These are phyloP conservation scores for Trichoderma guizhouense DNA, from an alignment of 2,329 filamentous ascomycete species.

Conservation along the genomic window DNA sequence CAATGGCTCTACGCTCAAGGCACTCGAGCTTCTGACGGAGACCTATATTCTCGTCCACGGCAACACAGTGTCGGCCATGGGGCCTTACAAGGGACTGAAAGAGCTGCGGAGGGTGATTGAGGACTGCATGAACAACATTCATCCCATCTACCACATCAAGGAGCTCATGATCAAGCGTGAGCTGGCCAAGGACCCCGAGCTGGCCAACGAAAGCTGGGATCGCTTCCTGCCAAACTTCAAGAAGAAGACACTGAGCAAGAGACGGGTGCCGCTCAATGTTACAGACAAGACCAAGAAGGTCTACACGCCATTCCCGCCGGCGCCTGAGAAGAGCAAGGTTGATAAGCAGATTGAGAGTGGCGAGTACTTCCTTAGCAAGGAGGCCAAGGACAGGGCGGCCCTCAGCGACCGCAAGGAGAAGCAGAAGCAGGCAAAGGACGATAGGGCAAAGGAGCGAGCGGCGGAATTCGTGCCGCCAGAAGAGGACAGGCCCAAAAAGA, in stretches of 20 bases:
- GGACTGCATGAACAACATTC: conserved; percentile 95
- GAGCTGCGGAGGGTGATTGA: conserved; percentile 85
- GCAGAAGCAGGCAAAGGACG: conserved; percentile 82
- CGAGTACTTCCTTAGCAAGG: conserved; percentile 93
- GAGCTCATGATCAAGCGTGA: conserved; percentile 92
- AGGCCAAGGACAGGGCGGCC: conserved; percentile 80
- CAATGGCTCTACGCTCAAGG: conserved; percentile 88
- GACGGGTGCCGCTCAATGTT: conserved; percentile 77
- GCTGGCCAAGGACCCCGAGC: conserved; percentile 80
- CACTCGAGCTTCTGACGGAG: conserved; percentile 83
- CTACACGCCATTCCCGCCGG: conserved; percentile 96
- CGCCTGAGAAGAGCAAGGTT: conserved; percentile 98
- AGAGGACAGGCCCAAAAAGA: conserved; percentile 65
- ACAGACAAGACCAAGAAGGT: conserved; percentile 90
- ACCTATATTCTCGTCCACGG: conserved; percentile 96
- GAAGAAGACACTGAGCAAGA: conserved; percentile 82
- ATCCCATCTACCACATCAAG: conserved; percentile 79
- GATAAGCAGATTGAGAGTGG: conserved; percentile 96
- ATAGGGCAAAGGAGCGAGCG: conserved; percentile 80
- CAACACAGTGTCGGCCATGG: conserved; percentile 91
- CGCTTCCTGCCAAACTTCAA: conserved; percentile 97
- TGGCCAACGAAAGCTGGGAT: conserved; percentile 89
- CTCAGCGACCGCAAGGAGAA: conserved; percentile 79
- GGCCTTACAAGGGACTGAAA: conserved; percentile 87
- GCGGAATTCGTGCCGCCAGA: conserved; percentile 84